Percentiles rank a stretch among this genome's conserved stretches.
Conservation (phyloP, 345 rosid species). For the Pseudoturritis turrita region DNA sequence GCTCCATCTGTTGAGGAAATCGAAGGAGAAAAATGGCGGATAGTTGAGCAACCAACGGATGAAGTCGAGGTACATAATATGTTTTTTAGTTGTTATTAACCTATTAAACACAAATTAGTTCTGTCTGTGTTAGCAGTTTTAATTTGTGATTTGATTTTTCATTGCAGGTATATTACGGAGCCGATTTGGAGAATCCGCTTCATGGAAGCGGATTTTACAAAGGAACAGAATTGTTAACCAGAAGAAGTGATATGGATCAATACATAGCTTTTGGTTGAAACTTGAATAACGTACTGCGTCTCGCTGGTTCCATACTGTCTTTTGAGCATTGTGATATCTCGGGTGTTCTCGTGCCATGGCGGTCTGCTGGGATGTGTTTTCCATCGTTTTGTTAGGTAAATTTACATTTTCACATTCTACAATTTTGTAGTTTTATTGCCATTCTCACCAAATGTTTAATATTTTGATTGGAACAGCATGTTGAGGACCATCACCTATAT, state of each 20-base stretch:
- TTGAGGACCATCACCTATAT: conserved; percentile 90
- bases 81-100: background rate
- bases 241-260: conserved; percentile 33
- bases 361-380: conserved; percentile 90
- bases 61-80: conserved; percentile 49
- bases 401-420: background rate
- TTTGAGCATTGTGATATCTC: conserved; percentile 80
- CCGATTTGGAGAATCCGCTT: conserved; percentile 71
- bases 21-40: conserved; percentile 93
- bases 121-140: background rate
- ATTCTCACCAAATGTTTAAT: background rate
- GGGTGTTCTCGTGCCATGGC: conserved; percentile 91
- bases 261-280: conserved; percentile 78
- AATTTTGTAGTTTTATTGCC: background rate
- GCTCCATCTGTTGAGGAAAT: conserved; percentile 56
- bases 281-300: conserved; percentile 72
- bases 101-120: background rate
- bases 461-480: conserved; percentile 50
- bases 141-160: background rate
- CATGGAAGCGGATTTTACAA: conserved; percentile 86
- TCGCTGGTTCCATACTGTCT: conserved; percentile 68
- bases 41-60: conserved; percentile 68
- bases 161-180: conserved; percentile 79
- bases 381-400: conserved; percentile 95
- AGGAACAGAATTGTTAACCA: conserved; percentile 31